phyloP scores from a whole-genome alignment of 176 grass and related monocot species.

The Phragmites australis region DNA sequence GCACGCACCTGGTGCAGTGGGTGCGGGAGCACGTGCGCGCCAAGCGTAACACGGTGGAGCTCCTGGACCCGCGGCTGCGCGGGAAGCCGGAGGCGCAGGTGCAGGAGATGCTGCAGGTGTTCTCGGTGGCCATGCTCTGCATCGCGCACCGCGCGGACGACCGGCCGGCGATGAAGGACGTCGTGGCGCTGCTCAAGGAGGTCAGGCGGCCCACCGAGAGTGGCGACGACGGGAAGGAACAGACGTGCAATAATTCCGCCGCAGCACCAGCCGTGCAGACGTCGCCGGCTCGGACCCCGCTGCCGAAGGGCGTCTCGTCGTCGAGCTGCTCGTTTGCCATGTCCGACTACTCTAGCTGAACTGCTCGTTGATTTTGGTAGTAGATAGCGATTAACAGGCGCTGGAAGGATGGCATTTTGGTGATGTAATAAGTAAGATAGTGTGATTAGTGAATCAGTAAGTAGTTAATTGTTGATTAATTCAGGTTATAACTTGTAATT shows the following conservation, averaged over 20 bases:
- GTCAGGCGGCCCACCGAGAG: constrained; percentile 47
- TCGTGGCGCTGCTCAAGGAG: constrained; percentile 77
- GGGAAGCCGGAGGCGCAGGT: constrained; percentile 64
- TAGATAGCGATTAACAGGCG: constrained; percentile 20
- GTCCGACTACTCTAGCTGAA: constrained; percentile 80
- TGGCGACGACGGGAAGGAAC: constrained; percentile 43
- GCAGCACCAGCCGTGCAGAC: background rate
- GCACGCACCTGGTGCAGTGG: constrained; percentile 81
- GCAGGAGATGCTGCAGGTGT: constrained; percentile 85
- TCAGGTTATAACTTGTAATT: constrained; percentile 2
- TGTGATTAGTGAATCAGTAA: constrained; percentile 45
- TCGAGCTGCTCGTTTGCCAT: constrained; percentile 86
- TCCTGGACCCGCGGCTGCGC: constrained; percentile 73
- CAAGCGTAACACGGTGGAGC: constrained; percentile 47
- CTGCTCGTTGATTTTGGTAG: constrained; percentile 13
- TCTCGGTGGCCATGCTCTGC: constrained; percentile 68
- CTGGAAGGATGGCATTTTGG: constrained; percentile 28
- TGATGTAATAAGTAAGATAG: constrained; percentile 32
- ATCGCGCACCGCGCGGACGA: constrained; percentile 64
- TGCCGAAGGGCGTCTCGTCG: constrained; percentile 63
- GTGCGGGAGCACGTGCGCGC: constrained; percentile 70
- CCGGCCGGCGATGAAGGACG: constrained; percentile 87
- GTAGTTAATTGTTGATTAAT: constrained; percentile 36
- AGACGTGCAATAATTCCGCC: background rate
- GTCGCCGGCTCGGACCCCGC: constrained; percentile 32